Base-by-base conservation (phyloP, 2,329 filamentous ascomycete species). In the Neofusicoccum cordaticola region DNA sequence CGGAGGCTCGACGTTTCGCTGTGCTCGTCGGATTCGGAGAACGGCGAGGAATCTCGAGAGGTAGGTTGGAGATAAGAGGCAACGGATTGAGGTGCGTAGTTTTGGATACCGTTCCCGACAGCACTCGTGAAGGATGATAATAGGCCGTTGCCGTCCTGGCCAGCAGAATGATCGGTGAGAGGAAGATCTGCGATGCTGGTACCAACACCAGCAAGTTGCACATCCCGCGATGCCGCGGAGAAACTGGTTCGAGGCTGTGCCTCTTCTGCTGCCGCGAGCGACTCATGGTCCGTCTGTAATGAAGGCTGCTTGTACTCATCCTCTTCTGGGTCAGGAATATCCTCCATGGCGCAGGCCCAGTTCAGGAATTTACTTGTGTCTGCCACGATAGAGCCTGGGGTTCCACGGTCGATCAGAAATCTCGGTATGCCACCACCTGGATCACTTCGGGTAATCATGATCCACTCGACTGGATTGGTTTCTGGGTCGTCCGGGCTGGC, bases 331-430 rank as follows among this genome's bases (percentile, higher is more conserved):
- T 73, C 66, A 4, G 71, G 69, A 4, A 77, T 71, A 7, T 82
- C 78, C 9, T 83, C 80, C 63, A 81, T 80, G 37, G 81, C 78
- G 67, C 83, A 84, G 3, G 88, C 88, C 93, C 93, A 96, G 65
- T 92, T 86, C 13, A 95, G 75, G 69, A 96, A 96, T 75, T 93
- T 95, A 62, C 85, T 84, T 0, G 92, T 90, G 74, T 96, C 93
- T 47, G 83, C 83, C 31, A 92, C 85, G 70, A 97, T 95, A 41
- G 91, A 91, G 11, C 84, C 87, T 0, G 93, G 93, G 0, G 93
- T 96, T 35, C 90, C 91, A 73, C 91, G 88, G 71, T 96, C 93
- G n/a, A 96, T 91, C 84, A 97, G 88, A 78, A 95, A 96, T 13
- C 91, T 85, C 1, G 93, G 93, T 17, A 97, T 93, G 66, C 88